These are phyloP conservation scores for Lagerstroemia speciosa DNA, from an alignment of 345 rosid genomes.

Conservation along the genomic window DNA sequence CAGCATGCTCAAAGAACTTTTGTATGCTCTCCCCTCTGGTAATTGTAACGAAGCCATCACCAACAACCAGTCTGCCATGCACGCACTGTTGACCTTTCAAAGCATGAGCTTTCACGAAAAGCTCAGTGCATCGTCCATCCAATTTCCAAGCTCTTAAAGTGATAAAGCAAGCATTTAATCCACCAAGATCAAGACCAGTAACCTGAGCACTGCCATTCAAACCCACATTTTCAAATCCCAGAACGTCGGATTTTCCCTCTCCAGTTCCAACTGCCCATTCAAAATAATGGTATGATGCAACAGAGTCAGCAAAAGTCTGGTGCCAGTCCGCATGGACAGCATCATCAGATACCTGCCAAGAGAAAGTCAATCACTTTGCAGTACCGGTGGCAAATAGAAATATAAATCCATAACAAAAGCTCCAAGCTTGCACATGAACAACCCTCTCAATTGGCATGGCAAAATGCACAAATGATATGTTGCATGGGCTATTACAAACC, in stretches of 20 bases:
- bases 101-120: constrained; percentile 85
- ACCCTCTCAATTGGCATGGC: neutral
- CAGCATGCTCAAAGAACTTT: constrained; percentile 90
- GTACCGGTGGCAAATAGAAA: neutral
- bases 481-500: constrained; percentile 32
- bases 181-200: constrained; percentile 62
- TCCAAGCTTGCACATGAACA: neutral
- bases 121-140: constrained; percentile 73
- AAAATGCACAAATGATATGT: neutral
- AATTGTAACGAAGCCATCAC: constrained; percentile 83
- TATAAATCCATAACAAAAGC: neutral
- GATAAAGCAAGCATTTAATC: constrained; percentile 60
- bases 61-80: constrained; percentile 86
- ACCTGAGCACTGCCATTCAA: constrained; percentile 47
- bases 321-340: constrained; percentile 79
- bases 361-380: constrained; percentile 13
- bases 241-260: constrained; percentile 81
- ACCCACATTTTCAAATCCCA: constrained; percentile 82
- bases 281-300: constrained; percentile 72
- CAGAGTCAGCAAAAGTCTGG: constrained; percentile 59
- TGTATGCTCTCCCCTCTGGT: constrained; percentile 73
- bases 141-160: constrained; percentile 76
- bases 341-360: constrained; percentile 61
- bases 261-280: constrained; percentile 96
- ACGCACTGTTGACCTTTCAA: constrained; percentile 77